phyloP scores from a whole-genome alignment of 768 basidiomycete species.

The Macrolepiota dolichaula region DNA sequence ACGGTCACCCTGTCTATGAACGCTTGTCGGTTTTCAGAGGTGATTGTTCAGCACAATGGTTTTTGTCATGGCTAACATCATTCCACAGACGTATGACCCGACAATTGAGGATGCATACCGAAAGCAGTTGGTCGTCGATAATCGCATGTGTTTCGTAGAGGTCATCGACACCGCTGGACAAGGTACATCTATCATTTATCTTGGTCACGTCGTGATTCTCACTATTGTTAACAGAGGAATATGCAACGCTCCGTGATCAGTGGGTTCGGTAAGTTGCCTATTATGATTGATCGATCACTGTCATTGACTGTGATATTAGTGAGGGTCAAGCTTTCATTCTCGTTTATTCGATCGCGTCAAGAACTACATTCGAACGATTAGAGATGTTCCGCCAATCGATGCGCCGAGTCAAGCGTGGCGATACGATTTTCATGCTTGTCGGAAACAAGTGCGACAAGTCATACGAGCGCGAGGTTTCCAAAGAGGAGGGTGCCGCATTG shows the following conservation, averaged over 20 bases:
- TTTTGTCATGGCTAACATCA: conserved; percentile 15
- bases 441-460: conserved; percentile 95
- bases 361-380: conserved; percentile 86
- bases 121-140: conserved; percentile 92
- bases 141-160: conserved; percentile 93
- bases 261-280: conserved; percentile 82
- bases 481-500: conserved; percentile 80
- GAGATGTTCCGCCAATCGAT: conserved; percentile 90
- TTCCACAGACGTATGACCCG: conserved; percentile 85
- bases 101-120: conserved; percentile 99
- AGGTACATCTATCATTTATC: conserved; percentile 49
- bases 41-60: conserved; percentile 23
- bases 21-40: conserved; percentile 45
- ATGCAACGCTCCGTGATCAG: conserved; percentile 93
- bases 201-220: conserved; percentile 17
- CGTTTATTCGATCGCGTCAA: conserved; percentile 95
- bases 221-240: conserved; percentile 69
- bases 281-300: conserved; percentile 11
- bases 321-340: conserved; percentile 98
- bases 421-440: conserved; percentile 89
- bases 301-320: conserved; percentile 34
- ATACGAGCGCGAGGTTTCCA: conserved; percentile 87
- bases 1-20: neutral
- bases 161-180: conserved; percentile 98
- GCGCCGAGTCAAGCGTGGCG: conserved; percentile 80